phyloP scores from a whole-genome alignment of 352 stramenopile species.

The Phytophthora cactorum region DNA sequence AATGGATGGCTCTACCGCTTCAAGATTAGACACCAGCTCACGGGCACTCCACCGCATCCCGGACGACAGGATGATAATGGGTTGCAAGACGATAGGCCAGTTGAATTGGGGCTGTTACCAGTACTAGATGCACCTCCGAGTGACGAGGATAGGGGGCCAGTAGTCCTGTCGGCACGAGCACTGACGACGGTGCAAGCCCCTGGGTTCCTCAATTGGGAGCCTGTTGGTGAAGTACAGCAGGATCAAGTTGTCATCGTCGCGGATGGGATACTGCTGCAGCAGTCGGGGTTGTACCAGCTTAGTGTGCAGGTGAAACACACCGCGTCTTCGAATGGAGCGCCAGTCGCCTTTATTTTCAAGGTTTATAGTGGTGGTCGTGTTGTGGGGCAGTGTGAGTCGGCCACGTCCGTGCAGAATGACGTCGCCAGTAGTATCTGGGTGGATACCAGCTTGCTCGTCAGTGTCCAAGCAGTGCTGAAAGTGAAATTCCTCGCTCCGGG shows the following conservation, averaged over 20 bases:
- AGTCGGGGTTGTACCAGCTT: constrained; percentile 37
- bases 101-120: background rate
- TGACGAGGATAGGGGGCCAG: background rate
- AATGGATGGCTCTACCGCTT: constrained; percentile 61
- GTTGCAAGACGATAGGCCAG: background rate
- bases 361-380: constrained; percentile 16
- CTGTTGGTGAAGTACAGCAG: constrained; percentile 18
- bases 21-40: constrained; percentile 42
- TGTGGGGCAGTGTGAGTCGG: constrained; percentile 14
- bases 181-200: constrained; percentile 38
- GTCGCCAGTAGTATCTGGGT: constrained; percentile 19
- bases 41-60: background rate
- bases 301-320: constrained; percentile 37
- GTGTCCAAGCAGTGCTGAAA: constrained; percentile 15
- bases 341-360: constrained; percentile 18
- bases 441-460: constrained; percentile 4
- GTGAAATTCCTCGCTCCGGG: constrained; percentile 30
- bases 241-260: constrained; percentile 32
- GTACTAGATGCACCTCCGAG: background rate
- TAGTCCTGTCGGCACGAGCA: constrained; percentile 20
- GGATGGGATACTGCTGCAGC: constrained; percentile 37
- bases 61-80: background rate
- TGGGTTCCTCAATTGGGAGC: constrained; percentile 47
- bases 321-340: background rate
- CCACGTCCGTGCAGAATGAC: constrained; percentile 13